Conservation (phyloP, 2,329 filamentous ascomycete species). For the Ophiostoma novo-ulmi region DNA sequence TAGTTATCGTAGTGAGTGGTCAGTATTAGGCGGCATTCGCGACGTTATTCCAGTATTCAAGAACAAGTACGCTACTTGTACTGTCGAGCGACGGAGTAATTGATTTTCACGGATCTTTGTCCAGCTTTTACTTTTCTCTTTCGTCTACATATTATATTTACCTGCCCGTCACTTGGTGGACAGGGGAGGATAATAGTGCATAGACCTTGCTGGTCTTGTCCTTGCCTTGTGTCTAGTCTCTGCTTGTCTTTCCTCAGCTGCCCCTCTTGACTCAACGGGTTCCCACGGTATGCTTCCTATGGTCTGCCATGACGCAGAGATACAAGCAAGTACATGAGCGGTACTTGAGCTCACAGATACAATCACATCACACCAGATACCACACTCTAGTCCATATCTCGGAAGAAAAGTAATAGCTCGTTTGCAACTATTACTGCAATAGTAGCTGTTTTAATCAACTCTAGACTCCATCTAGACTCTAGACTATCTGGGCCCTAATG, state of each 20-base stretch:
- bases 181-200: background rate
- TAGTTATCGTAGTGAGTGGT: background rate
- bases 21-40: background rate
- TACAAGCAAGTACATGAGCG: background rate
- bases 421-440: background rate
- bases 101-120: background rate
- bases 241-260: background rate
- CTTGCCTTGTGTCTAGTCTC: background rate
- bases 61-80: background rate
- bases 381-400: slow-evolving; percentile 1
- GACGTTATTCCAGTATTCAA: background rate
- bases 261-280: slow-evolving; percentile 1
- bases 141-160: background rate
- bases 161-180: background rate
- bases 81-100: background rate
- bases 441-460: background rate
- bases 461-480: background rate
- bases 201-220: background rate
- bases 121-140: background rate
- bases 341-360: background rate
- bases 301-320: background rate
- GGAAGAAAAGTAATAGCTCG: slow-evolving; percentile 2
- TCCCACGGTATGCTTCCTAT: background rate
- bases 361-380: slow-evolving; percentile 6
- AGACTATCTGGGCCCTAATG: background rate